Conservation (phyloP, 306 rosid genomes). For the Prunus persica region Prunus_persica_NCBIv2 NC_034013.1:1404501-1405000, state of each 20-base stretch:
- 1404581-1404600: constrained; percentile 90
- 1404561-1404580: constrained; percentile 87
- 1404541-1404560: constrained; percentile 95
- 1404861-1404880: constrained; percentile 44
- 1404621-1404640: background rate
- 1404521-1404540: constrained; percentile 95
- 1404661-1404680: background rate
- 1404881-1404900: background rate
- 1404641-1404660: background rate
- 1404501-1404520: constrained; percentile 90
- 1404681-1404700: background rate
- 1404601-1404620: constrained; percentile 70
- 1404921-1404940: background rate
- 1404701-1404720: constrained; percentile 15
- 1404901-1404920: background rate
- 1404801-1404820: constrained; percentile 79
- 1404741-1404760: background rate
- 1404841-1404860: constrained; percentile 85
- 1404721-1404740: constrained; percentile 7
- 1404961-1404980: background rate
- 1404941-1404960: too few species aligned
- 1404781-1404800: constrained; percentile 73
- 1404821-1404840: constrained; percentile 99
- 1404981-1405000: background rate
- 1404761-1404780: background rate